Percentiles rank a stretch among this genome's conserved stretches.
phyloP scores from a whole-genome alignment of 768 basidiomycete genomes.

The Calocybe indica region DNA sequence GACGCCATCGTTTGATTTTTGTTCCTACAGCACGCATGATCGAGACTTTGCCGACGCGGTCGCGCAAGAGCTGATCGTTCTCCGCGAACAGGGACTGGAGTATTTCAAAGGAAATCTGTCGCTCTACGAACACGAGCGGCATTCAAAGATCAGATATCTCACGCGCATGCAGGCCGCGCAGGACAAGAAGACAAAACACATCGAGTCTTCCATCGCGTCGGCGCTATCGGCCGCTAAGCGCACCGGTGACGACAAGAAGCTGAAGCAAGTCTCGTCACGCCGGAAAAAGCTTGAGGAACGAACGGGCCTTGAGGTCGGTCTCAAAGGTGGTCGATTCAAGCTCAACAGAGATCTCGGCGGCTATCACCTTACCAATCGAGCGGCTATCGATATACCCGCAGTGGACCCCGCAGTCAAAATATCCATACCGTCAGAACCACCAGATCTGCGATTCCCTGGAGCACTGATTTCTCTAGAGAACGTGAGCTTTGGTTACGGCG shows the following conservation, averaged over 20 bases:
- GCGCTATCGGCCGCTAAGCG: conserved; percentile 44
- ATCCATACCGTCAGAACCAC: conserved; percentile 17
- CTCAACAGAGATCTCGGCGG: conserved; percentile 47
- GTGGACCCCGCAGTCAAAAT: conserved; percentile 29
- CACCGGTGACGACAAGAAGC: conserved; percentile 57
- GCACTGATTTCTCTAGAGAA: conserved; percentile 17
- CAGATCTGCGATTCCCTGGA: conserved; percentile 20
- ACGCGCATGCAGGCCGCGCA: conserved; percentile 36
- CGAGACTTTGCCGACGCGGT: conserved; percentile 55
- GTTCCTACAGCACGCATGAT: conserved; percentile 43
- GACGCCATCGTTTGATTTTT: background rate
- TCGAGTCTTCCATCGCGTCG: conserved; percentile 50
- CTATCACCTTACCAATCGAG: conserved; percentile 30
- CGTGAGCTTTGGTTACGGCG: conserved; percentile 16
- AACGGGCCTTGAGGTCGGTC: conserved; percentile 28
- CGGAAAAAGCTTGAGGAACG: conserved; percentile 50
- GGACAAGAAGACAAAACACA: conserved; percentile 31
- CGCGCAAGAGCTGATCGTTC: conserved; percentile 55
- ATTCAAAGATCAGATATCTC: conserved; percentile 39
- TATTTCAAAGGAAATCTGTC: conserved; percentile 56
- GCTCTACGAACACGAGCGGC: conserved; percentile 39
- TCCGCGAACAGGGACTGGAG: conserved; percentile 44
- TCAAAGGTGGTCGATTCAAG: conserved; percentile 46
- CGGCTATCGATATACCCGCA: conserved; percentile 32
- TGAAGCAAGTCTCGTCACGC: conserved; percentile 45